phyloP scores from a whole-genome alignment of 805 yeast genomes.

The Candida silvicultrix region DNA sequence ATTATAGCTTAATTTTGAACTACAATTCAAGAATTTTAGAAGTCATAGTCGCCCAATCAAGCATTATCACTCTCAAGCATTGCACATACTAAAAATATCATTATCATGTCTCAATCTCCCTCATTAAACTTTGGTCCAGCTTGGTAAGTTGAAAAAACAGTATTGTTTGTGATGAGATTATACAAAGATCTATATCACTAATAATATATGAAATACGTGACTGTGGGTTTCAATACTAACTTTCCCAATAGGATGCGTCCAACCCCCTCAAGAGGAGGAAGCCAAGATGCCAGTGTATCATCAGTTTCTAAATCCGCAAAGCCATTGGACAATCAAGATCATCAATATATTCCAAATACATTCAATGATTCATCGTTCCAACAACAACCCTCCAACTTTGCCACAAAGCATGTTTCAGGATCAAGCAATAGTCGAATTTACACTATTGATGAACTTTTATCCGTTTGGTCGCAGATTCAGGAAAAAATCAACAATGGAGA shows the following conservation, averaged over 20 bases:
- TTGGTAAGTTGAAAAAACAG: constrained; percentile 16
- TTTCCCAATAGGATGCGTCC: constrained; percentile 26
- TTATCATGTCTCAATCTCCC: constrained; percentile 24
- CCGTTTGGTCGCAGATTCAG: constrained; percentile 39
- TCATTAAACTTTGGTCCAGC: constrained; percentile 25
- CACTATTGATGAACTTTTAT: constrained; percentile 45
- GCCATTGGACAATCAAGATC: constrained; percentile 4
- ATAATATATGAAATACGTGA: too few relatives aligned
- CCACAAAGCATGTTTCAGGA: constrained; percentile 17
- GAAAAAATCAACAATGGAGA: constrained; percentile 23
- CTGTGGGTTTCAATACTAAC: constrained; percentile 10
- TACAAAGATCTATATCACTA: not conserved
- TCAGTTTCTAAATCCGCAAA: constrained; percentile 1
- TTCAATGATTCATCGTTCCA: not conserved
- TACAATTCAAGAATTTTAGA: not conserved
- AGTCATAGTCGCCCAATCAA: not conserved
- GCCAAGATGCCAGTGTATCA: constrained; percentile 3
- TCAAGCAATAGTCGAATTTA: constrained; percentile 39
- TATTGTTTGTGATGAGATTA: not conserved
- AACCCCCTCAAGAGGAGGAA: constrained; percentile 13
- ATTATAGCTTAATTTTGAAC: not conserved
- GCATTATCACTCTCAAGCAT: not conserved
- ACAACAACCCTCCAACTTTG: not conserved
- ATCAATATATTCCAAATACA: constrained; percentile 2
- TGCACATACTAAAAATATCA: not conserved